A percentile compares a stretch with the other conserved stretches of the same genome.
Conservation (phyloP, 108 stramenopile species). For the Heterococcus sp. region DNA sequence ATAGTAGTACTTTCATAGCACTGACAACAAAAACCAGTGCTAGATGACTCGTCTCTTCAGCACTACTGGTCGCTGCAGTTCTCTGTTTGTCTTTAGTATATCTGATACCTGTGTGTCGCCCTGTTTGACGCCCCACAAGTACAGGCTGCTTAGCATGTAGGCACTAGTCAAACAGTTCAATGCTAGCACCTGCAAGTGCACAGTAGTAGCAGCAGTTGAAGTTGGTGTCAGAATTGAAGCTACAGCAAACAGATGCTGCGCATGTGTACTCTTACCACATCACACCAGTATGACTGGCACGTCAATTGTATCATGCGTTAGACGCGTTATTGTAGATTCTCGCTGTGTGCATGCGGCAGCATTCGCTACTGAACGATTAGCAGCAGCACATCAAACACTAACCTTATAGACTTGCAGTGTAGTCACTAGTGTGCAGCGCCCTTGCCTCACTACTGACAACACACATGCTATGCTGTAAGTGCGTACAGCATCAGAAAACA, state of each 20-base stretch:
- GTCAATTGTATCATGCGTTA: too few relatives aligned
- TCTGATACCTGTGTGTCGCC: conserved; percentile 15
- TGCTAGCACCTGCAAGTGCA: conserved; percentile 72
- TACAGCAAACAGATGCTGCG: too few relatives aligned
- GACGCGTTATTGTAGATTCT: not conserved
- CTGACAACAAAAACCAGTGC: too few relatives aligned
- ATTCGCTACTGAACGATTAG: not conserved
- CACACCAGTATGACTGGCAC: too few relatives aligned
- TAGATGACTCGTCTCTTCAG: too few relatives aligned
- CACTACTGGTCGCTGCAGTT: too few relatives aligned
- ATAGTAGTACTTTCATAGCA: too few relatives aligned
- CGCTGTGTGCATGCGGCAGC: not conserved
- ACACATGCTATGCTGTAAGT: conserved; percentile 49
- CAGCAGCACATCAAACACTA: not conserved
- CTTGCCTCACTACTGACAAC: conserved; percentile 52
- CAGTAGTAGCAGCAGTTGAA: not conserved
- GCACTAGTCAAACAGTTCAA: conserved; percentile 93
- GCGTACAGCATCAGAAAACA: too few relatives aligned
- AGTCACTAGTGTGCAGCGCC: conserved; percentile 57
- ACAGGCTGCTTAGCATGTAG: conserved; percentile 80
- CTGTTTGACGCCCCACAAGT: conserved; percentile 88
- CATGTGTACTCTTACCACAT: too few relatives aligned
- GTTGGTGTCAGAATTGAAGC: conserved; percentile 70
- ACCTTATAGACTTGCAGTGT: conserved; percentile 22
- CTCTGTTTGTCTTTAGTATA: too few relatives aligned